A percentile compares a stretch with the other conserved stretches of the same genome.
Conservation (phyloP, 164 flowering plant genomes). For the Litsea cubeba region DNA sequence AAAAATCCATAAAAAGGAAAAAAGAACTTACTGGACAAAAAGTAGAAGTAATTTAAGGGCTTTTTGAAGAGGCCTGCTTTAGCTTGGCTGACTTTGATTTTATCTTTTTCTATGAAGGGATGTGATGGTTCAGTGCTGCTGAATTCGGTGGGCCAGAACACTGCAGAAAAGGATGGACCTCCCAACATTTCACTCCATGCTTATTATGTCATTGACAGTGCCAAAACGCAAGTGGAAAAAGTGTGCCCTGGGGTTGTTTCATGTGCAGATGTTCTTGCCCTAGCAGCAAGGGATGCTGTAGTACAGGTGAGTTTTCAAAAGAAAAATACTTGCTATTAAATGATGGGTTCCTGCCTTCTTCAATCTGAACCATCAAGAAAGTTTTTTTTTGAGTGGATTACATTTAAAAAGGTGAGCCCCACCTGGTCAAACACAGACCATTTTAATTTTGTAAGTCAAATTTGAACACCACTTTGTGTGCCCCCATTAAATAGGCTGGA, state of each 20-base stretch:
- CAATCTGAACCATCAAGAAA: too few relatives aligned
- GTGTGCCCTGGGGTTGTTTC: constrained; percentile 77
- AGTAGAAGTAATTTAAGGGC: too few relatives aligned
- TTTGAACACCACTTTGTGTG: not conserved
- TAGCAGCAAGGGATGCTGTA: constrained; percentile 81
- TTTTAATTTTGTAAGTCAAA: too few relatives aligned
- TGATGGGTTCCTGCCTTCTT: not conserved
- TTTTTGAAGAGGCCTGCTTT: too few relatives aligned
- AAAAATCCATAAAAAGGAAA: too few relatives aligned
- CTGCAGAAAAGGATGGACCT: constrained; percentile 82
- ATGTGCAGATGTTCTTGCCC: constrained; percentile 81
- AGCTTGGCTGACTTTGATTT: too few relatives aligned
- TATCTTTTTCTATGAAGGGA: constrained; percentile 31
- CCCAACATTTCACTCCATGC: constrained; percentile 76
- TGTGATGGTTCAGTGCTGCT: constrained; percentile 71
- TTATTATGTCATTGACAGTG: constrained; percentile 68
- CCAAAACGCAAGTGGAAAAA: constrained; percentile 57
- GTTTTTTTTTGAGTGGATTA: too few relatives aligned
- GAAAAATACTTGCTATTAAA: not conserved
- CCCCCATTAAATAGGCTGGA: constrained; percentile 44
- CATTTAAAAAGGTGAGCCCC: too few relatives aligned
- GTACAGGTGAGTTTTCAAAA: constrained; percentile 34
- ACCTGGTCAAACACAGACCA: not conserved
- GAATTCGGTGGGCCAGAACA: constrained; percentile 36
- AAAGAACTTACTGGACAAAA: too few relatives aligned